phyloP scores from a whole-genome alignment of 2,329 filamentous ascomycete species.

The Fusarium drepaniforme region DNA sequence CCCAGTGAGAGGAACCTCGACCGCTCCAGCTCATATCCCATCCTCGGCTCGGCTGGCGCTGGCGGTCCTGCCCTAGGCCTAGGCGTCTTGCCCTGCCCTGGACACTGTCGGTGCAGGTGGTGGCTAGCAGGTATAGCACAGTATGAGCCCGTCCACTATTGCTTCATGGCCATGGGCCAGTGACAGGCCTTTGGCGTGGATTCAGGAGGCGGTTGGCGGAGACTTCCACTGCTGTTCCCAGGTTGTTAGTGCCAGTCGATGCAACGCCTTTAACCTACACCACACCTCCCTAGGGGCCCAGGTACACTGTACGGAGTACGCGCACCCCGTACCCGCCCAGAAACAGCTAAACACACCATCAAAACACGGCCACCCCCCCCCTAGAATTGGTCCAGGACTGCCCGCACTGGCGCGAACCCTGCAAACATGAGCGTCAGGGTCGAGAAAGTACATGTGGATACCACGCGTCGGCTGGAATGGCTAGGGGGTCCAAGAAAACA shows the following conservation, averaged over 20 bases:
- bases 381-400: constrained; percentile 4
- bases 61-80: background rate
- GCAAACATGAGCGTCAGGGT: constrained; percentile 7
- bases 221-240: constrained; percentile 9
- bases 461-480: background rate
- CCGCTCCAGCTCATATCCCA: constrained; percentile 13
- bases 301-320: constrained; percentile 2
- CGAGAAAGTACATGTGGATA: constrained; percentile 1
- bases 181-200: constrained; percentile 18
- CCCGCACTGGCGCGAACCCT: constrained; percentile 11
- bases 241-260: constrained; percentile 20
- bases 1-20: constrained; percentile 4
- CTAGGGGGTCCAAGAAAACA: background rate
- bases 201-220: constrained; percentile 27
- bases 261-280: constrained; percentile 17
- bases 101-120: background rate
- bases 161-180: background rate
- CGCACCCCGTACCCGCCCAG: constrained; percentile 3
- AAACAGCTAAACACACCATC: constrained; percentile 19
- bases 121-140: background rate
- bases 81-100: constrained; percentile 1
- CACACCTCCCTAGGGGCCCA: background rate
- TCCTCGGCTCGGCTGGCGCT: constrained; percentile 2
- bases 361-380: constrained; percentile 1
- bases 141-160: background rate